These are phyloP conservation scores for apple (Malus domestica) DNA, from an alignment of 306 rosid species.

Conservation along the genomic window ASM211411v1 NC_041795.1:33358501-33359000, in stretches of 20 bases:
- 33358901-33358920: background rate
- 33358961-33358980: too few relatives aligned
- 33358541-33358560: background rate
- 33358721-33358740: too few relatives aligned
- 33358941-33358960: background rate
- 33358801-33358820: background rate
- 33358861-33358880: background rate
- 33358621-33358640: fast-evolving
- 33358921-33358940: background rate
- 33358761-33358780: too few relatives aligned
- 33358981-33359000: too few relatives aligned
- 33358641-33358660: too few relatives aligned
- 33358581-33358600: too few relatives aligned
- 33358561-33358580: background rate
- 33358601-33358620: too few relatives aligned
- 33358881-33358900: background rate
- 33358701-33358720: fast-evolving
- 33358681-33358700: fast-evolving
- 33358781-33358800: too few relatives aligned
- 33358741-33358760: too few relatives aligned
- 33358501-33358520: background rate
- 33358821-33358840: background rate
- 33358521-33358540: background rate
- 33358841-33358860: background rate
- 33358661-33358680: too few relatives aligned